phyloP scores from a whole-genome alignment of 2,329 filamentous ascomycete species.

The Cryphonectria radicalis region DNA sequence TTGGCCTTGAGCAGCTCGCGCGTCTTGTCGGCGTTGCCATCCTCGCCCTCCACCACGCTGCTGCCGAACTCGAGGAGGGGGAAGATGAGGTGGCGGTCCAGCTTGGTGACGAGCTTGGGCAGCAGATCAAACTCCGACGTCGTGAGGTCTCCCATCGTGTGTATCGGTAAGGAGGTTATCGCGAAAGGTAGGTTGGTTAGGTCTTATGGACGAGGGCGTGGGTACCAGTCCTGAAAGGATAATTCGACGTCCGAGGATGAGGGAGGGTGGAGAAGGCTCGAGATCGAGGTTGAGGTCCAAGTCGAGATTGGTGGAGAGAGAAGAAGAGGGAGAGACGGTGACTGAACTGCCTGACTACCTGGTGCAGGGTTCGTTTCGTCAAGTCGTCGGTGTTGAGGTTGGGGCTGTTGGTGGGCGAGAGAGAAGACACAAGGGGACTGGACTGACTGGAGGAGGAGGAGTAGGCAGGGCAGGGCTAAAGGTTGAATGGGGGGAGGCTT shows the following conservation, averaged over 20 bases:
- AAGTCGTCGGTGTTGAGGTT: not conserved
- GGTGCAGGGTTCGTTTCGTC: not conserved
- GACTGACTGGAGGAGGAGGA: not conserved
- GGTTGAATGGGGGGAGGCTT: slow-evolving; percentile 18
- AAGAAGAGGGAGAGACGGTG: too few relatives aligned
- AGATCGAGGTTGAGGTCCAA: not conserved
- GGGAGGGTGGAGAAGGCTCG: not conserved
- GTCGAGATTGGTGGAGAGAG: not conserved
- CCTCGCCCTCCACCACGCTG: slow-evolving; percentile 78
- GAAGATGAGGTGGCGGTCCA: slow-evolving; percentile 96
- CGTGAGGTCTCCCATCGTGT: slow-evolving; percentile 27
- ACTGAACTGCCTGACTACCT: slow-evolving; percentile 16
- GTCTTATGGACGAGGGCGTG: not conserved
- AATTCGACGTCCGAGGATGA: not conserved
- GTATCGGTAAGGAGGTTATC: not conserved
- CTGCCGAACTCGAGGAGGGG: slow-evolving; percentile 92
- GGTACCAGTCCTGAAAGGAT: not conserved
- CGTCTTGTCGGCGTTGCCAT: slow-evolving; percentile 58
- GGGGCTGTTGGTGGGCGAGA: not conserved
- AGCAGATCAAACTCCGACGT: slow-evolving; percentile 58
- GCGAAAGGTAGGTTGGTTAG: too few relatives aligned
- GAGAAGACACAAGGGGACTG: not conserved
- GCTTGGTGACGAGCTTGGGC: slow-evolving; percentile 85
- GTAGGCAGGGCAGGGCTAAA: slow-evolving; percentile 12
- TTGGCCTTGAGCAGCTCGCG: slow-evolving; percentile 82